Evolutionary conservation across 176 grass and related monocot genomes (phyloP).

Genomic region (Avena sativa): DNA sequence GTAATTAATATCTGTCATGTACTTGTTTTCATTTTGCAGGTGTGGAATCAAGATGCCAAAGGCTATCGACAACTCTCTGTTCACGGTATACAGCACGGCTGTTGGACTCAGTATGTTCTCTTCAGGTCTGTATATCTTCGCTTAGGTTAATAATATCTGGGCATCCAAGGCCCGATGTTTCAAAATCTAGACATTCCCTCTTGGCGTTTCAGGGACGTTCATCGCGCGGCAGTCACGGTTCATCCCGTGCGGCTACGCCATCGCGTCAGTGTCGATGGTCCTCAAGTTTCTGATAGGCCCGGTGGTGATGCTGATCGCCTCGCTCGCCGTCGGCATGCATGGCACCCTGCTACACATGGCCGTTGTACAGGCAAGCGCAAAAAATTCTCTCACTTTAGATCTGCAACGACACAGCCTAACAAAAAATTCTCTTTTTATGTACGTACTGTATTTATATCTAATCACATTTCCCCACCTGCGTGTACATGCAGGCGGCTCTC

Average conservation of each 20-base stretch:
- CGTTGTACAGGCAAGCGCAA: constrained; percentile 61
- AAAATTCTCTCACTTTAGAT: neutral
- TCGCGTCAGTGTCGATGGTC: constrained; percentile 62
- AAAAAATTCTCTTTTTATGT: too few species aligned
- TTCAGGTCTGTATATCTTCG: constrained; percentile 47
- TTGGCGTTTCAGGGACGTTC: constrained; percentile 60
- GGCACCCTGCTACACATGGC: constrained; percentile 64
- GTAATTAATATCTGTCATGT: too few species aligned
- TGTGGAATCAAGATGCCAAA: constrained; percentile 68
- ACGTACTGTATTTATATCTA: neutral
- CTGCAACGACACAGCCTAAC: too few species aligned
- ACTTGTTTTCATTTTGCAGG: constrained; percentile 33
- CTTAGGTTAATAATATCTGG: neutral
- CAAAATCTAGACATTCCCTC: neutral
- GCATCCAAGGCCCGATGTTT: neutral
- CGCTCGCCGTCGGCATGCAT: constrained; percentile 60
- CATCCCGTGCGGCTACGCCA: constrained; percentile 68
- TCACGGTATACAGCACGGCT: constrained; percentile 57
- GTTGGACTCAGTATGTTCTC: constrained; percentile 90
- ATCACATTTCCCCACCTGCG: neutral
- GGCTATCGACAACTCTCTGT: constrained; percentile 62
- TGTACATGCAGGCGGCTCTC: constrained; percentile 65
- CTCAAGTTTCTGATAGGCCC: constrained; percentile 76
- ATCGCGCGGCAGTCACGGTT: constrained; percentile 64
- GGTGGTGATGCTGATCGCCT: constrained; percentile 56